Base-by-base conservation (phyloP, 305 asterid genomes). In the Monarda citriodora region DNA sequence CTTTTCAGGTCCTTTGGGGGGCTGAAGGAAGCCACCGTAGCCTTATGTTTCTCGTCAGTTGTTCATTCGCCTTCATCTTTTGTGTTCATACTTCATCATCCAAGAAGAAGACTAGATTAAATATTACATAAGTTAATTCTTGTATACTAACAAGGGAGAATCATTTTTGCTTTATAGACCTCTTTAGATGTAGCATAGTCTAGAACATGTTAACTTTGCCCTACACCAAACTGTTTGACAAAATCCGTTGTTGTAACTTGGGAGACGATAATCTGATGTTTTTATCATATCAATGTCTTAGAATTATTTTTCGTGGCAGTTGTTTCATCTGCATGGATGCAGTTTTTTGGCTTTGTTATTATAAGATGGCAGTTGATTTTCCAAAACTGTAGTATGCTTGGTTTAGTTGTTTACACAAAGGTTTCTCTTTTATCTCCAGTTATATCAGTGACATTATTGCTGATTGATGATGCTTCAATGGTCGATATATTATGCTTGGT, bases 1-100 rank as follows among this genome's bases (percentile, higher is more conserved):
- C 78, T 79, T 92, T 92, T 87, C 96, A 85, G 97, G 96, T 83
- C 82, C 79, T 76, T 74, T 74, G 79, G 80, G 87, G 87, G 85
- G 81, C 85, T 79, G 96, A 78, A 75, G 86, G 87, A 79, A 72
- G 89, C 86, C 72, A 74, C 70, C 72, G 70, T 84, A 79, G 80
- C 79, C 83, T 79, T 74, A 71, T 77, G 77, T 77, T 78, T 80
- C 88, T 65, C 84, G 67, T 77, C 94, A 79, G 74, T 76, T 80
- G 70, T 77, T 79, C 86, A 73, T 79, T 71, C 77, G 67, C 70
- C 82, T 79, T 69, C 78, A 70, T 83, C 79, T 75, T 79, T 75
- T 79, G 74, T 72, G 70, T 78, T 67, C 91, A 66, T 79, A 61
- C 82, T 75, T 71, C 80, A 70, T 78, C 89, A 61, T 77, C 80